phyloP scores from a whole-genome alignment of 2,329 filamentous ascomycete genomes.

The Cordyceps militaris region DNA sequence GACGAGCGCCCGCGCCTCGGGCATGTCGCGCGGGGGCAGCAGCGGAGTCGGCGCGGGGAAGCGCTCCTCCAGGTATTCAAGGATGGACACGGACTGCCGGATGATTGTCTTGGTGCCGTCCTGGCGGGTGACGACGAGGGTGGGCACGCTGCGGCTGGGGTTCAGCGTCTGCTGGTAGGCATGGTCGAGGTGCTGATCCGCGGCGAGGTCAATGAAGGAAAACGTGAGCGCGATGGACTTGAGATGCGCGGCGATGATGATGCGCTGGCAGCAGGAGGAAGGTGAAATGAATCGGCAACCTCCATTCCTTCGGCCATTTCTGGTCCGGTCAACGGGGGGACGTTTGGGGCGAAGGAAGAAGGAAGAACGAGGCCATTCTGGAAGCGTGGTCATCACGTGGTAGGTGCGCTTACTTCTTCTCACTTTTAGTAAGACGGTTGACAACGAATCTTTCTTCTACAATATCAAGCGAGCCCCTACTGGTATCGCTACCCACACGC shows the following conservation, averaged over 20 bases:
- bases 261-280: conserved; percentile 6
- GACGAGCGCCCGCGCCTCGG: neutral
- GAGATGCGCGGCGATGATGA: conserved; percentile 11
- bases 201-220: neutral
- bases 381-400: no score
- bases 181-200: neutral
- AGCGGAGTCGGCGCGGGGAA: neutral
- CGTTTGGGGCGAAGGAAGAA: no score
- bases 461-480: no score
- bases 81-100: conserved; percentile 1
- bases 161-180: neutral
- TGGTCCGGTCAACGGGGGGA: no score
- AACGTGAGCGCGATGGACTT: conserved; percentile 8
- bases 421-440: no score
- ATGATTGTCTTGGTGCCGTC: neutral
- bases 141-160: conserved; percentile 3
- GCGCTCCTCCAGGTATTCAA: conserved; percentile 10
- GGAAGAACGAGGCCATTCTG: no score
- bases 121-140: neutral
- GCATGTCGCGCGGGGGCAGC: neutral
- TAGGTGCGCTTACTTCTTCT: no score
- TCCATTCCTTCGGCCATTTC: neutral
- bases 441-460: no score
- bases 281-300: neutral
- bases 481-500: no score